These are phyloP conservation scores for Mortierella sp. DNA, from an alignment of 371 early-diverging fungal species.

Conservation along the genomic window DNA sequence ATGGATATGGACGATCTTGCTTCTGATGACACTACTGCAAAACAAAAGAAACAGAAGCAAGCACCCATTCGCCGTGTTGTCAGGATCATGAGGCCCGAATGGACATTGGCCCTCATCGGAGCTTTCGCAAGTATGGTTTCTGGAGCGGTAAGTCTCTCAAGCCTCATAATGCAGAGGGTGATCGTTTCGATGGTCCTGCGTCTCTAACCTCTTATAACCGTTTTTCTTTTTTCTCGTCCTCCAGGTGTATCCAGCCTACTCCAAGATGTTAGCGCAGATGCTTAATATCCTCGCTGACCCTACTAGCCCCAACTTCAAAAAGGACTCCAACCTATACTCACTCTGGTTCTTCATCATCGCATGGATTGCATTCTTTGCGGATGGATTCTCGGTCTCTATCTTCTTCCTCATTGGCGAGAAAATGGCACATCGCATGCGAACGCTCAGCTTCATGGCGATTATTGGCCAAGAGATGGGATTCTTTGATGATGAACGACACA, in stretches of 20 bases:
- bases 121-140: constrained; percentile 33
- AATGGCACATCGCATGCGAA: constrained; percentile 67
- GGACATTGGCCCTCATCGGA: constrained; percentile 32
- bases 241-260: constrained; percentile 58
- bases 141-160: constrained; percentile 26
- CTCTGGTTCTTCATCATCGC: constrained; percentile 78
- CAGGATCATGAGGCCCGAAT: constrained; percentile 36
- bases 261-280: constrained; percentile 66
- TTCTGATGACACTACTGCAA: not conserved
- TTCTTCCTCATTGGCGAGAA: constrained; percentile 54
- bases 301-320: constrained; percentile 41
- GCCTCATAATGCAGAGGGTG: not conserved
- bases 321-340: constrained; percentile 77
- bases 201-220: not conserved
- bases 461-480: constrained; percentile 86
- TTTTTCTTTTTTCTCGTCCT: not conserved
- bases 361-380: constrained; percentile 55
- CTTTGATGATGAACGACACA: constrained; percentile 85
- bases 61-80: constrained; percentile 28
- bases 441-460: constrained; percentile 63
- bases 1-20: constrained; percentile 9
- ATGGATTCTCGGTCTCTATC: constrained; percentile 30
- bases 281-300: constrained; percentile 56
- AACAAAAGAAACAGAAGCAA: constrained; percentile 17
- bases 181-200: not conserved